Base-by-base conservation (phyloP, 2,329 filamentous ascomycete species). In the Pseudogymnoascus sp. region DNA sequence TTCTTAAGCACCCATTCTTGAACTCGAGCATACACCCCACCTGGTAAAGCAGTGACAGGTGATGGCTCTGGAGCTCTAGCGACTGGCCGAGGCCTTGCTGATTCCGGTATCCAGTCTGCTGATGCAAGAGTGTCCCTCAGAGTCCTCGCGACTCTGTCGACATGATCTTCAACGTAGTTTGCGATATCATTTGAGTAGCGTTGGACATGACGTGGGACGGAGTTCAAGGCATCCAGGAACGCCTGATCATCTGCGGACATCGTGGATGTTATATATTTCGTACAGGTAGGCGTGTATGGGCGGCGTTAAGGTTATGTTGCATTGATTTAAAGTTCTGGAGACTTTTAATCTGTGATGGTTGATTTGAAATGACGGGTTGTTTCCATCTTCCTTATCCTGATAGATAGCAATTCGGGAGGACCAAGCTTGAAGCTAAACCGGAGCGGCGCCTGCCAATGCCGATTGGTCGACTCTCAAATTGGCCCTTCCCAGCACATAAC, bases 231-330 rank as follows among this genome's bases (percentile, higher is more conserved):
- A 76, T 91, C 88, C 67, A 91, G 78, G 72, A 92, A 88, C 70
- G 89, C 86, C 77, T 91, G 86, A 72, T 91, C 89, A 73, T 92
- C 88, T 72, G 84, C 85, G 68, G 89, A 88, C 90, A 93, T 93
- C 68, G 72, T 82, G 75, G 61, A 14, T 21, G n/a, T 55, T 19
- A 19, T 55, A 55, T 55, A 31, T 33, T 55, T 55, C 49, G 23
- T 21, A 11, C 16, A 21, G 29, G 26, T 55, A 33, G 6, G 49
- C n/a, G 49, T 19, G 11, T 55, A 21, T 55, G 12, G 26, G n/a
- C 29, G 49, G n/a, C 21, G 49, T 55, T 55, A 10, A 33, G 19
- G 8, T 14, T 55, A 8, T 55, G 49, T 33, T 55, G 29, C 16
- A 33, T 55, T 10, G 29, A 55, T 14, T 52, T 31, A 12, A 55